Base-by-base conservation (phyloP, 140 eudicot species). In the Cichorium intybus region DNA sequence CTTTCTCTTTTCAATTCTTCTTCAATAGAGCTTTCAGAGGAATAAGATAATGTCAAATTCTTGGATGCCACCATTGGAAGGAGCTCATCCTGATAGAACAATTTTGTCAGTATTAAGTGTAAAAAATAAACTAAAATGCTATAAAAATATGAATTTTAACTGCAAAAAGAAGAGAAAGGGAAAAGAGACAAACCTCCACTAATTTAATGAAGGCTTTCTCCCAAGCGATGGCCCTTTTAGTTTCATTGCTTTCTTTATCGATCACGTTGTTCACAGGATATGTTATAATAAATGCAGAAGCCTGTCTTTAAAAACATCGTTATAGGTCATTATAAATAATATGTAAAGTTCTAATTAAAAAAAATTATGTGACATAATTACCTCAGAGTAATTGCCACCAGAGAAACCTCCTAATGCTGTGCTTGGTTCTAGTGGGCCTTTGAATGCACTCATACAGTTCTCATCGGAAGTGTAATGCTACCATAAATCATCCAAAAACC, bases 381-480 rank as follows among this genome's bases (percentile, higher is more conserved):
- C 99, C 99, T 89, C 97, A 22, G 91, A 71, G 83, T 77, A 94
- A 74, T 89, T 94, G 80, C 80, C 84, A 16, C 95, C 91, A 21
- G 95, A 78, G 72, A 84, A 94, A 67, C 99, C 99, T 70, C 99
- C 99, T 61, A 94, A 76, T 2, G 97, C 84, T 21, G 99, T 94
- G 84, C 87, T 89, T 65, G 99, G 99, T 78, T 94, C 99, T 65
- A 94, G 87, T 57, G 99, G 99, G 20, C 88, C 99, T 82, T 86
- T 84, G 64, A 89, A 94, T 41, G 96, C 99, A 75, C 97, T 89
- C 82, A 82, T 46, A 68, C 99, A 94, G 10, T 80, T 43, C 47
- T 80, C 89, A 52, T 86, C 95, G 56, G 99, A 79, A 31, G 84
- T 66, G 80, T 70, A 94, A 63, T 89, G 97, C 99, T 94, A 55